A percentile compares a stretch with the other conserved stretches of the same genome.
Conservation (phyloP, 2,329 filamentous ascomycete species). For the Aspergillus felis region DNA sequence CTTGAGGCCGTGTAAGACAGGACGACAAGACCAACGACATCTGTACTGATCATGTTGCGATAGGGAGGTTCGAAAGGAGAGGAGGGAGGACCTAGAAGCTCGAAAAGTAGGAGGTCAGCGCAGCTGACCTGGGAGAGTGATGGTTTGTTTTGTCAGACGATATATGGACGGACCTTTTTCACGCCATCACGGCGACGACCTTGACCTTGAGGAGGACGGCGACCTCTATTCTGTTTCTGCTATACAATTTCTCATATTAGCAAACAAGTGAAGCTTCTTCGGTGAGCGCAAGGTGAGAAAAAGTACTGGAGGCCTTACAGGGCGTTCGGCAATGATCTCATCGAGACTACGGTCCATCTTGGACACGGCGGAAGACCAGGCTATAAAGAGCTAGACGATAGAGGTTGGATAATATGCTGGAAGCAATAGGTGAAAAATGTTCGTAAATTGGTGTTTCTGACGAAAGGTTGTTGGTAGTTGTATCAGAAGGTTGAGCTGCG, state of each 20-base stretch:
- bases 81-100: constrained; percentile 43
- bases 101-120: constrained; percentile 9
- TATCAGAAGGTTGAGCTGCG: constrained; percentile 2
- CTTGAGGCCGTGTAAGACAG: constrained; percentile 22
- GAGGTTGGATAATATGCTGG: neutral
- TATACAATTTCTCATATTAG: constrained; percentile 14
- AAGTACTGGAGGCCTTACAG: constrained; percentile 41
- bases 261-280: neutral
- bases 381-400: neutral
- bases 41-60: constrained; percentile 35
- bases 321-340: constrained; percentile 60
- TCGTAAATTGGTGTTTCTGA: neutral
- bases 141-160: neutral
- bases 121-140: neutral
- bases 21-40: constrained; percentile 24
- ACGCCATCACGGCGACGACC: constrained; percentile 71
- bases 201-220: constrained; percentile 34
- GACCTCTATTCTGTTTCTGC: constrained; percentile 30
- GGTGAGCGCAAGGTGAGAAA: constrained; percentile 1
- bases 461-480: neutral
- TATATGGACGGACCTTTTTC: constrained; percentile 67
- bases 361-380: constrained; percentile 4
- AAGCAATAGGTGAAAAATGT: neutral
- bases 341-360: constrained; percentile 62
- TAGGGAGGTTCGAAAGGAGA: constrained; percentile 33